Conservation (phyloP, 1,139 yeast genomes). For the Zygosaccharomyces sapae region DNA sequence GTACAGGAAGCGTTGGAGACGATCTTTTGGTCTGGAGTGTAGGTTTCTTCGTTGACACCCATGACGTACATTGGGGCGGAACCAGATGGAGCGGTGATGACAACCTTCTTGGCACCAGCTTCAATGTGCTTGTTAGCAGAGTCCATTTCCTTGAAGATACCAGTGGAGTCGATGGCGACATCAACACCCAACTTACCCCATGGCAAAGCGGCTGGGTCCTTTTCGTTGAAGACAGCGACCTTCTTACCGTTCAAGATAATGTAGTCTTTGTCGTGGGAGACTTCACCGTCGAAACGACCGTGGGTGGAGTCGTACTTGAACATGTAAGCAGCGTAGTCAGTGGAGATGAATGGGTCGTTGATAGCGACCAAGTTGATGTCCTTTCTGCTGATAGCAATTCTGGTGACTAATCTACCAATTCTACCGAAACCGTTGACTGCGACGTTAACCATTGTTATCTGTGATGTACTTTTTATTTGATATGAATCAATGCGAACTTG, state of each 20-base stretch:
- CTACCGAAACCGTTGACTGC: constrained; percentile 93
- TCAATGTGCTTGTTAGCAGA: constrained; percentile 79
- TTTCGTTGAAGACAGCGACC: constrained; percentile 70
- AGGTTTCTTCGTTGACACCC: constrained; percentile 76
- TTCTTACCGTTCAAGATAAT: constrained; percentile 63
- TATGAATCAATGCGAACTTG: constrained; percentile 12
- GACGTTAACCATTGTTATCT: constrained; percentile 45
- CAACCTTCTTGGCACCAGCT: constrained; percentile 86
- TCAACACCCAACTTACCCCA: constrained; percentile 79
- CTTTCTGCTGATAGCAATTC: constrained; percentile 67
- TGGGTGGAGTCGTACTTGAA: constrained; percentile 87
- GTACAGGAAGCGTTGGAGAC: constrained; percentile 87
- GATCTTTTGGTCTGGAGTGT: constrained; percentile 65
- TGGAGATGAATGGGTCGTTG: constrained; percentile 80
- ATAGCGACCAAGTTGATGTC: constrained; percentile 73
- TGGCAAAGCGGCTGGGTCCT: constrained; percentile 78
- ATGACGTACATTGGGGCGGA: constrained; percentile 89
- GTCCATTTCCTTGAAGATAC: constrained; percentile 75
- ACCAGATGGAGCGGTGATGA: constrained; percentile 81
- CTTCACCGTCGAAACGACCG: constrained; percentile 71
- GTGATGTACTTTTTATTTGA: constrained; percentile 14
- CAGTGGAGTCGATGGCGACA: constrained; percentile 80
- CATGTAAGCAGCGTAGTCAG: constrained; percentile 84
- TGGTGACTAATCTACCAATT: constrained; percentile 76
- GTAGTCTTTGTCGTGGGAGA: constrained; percentile 56